A percentile compares a stretch with the other conserved stretches of the same genome.
Conservation (phyloP, 1,139 yeast species). For the Arxiozyma slooffiae region DNA sequence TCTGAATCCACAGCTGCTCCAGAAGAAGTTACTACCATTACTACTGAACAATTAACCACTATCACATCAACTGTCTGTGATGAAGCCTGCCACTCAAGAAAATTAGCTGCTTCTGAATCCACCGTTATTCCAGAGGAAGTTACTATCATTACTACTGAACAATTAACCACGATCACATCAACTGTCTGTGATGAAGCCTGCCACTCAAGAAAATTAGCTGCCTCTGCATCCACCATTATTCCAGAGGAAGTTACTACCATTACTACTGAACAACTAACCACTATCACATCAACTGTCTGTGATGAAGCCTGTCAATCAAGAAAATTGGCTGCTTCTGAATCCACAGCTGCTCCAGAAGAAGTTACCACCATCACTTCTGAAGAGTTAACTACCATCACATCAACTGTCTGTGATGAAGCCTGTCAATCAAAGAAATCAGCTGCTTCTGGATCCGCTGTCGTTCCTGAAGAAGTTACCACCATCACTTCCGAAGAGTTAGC, state of each 20-base stretch:
- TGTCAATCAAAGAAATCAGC: conserved; percentile 5
- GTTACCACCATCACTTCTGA: conserved; percentile 1
- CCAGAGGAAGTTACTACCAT: background rate
- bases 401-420: conserved; percentile 24
- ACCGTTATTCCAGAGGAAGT: background rate
- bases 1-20: background rate
- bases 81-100: conserved; percentile 4
- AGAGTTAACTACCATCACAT: background rate
- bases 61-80: conserved; percentile 32
- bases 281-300: conserved; percentile 36
- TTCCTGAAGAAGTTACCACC: no score
- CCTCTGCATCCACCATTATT: background rate
- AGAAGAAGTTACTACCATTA: background rate
- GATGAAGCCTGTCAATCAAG: conserved; percentile 5
- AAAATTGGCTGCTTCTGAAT: conserved; percentile 5
- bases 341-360: no score
- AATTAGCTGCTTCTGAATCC: conserved; percentile 1
- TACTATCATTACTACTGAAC: background rate
- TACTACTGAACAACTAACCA: background rate
- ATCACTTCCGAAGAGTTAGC: background rate
- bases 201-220: conserved; percentile 3
- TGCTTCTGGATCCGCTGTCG: conserved; percentile 4
- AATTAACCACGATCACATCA: conserved; percentile 32
- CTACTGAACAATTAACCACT: background rate
- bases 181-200: conserved; percentile 4